A percentile compares a stretch with the other conserved stretches of the same genome.
Conservation (phyloP, 371 early-diverging fungal genomes). For the Syncephalastrum monosporum region DNA sequence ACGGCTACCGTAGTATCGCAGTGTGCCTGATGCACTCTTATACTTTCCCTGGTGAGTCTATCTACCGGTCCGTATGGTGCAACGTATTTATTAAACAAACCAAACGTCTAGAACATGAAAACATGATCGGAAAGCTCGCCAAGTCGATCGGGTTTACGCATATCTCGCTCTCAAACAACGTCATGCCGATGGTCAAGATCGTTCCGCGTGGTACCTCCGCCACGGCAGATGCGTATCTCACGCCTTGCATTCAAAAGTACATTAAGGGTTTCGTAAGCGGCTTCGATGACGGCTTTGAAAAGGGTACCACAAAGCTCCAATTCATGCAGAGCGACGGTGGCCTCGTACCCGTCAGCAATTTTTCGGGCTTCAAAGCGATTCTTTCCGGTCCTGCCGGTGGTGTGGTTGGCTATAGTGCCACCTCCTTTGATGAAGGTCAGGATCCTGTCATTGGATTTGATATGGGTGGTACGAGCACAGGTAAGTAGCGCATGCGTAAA, state of each 20-base stretch:
- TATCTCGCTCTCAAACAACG: slow-evolving; percentile 79
- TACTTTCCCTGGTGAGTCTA: slow-evolving; percentile 66
- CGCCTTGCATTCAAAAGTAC: slow-evolving; percentile 87
- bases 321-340: slow-evolving; percentile 99
- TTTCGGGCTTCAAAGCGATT: slow-evolving; percentile 88
- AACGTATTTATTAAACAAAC: neutral
- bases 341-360: slow-evolving; percentile 77
- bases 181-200: slow-evolving; percentile 93
- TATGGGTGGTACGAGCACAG: slow-evolving; percentile 95
- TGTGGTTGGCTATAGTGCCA: slow-evolving; percentile 90
- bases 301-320: slow-evolving; percentile 67
- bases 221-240: slow-evolving; percentile 91
- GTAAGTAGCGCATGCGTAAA: slow-evolving; percentile 10
- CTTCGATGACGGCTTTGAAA: slow-evolving; percentile 73
- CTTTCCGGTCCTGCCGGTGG: slow-evolving; percentile 96
- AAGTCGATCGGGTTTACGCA: slow-evolving; percentile 77
- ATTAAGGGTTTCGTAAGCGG: slow-evolving; percentile 81
- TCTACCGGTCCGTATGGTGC: neutral
- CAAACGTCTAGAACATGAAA: slow-evolving; percentile 73
- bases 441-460: slow-evolving; percentile 92
- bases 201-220: slow-evolving; percentile 93
- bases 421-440: slow-evolving; percentile 62
- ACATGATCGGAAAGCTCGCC: slow-evolving; percentile 67
- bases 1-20: slow-evolving; percentile 84
- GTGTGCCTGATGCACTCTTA: slow-evolving; percentile 93